Conservation (phyloP, 805 yeast species). For the Yarrowia osloensis region DNA sequence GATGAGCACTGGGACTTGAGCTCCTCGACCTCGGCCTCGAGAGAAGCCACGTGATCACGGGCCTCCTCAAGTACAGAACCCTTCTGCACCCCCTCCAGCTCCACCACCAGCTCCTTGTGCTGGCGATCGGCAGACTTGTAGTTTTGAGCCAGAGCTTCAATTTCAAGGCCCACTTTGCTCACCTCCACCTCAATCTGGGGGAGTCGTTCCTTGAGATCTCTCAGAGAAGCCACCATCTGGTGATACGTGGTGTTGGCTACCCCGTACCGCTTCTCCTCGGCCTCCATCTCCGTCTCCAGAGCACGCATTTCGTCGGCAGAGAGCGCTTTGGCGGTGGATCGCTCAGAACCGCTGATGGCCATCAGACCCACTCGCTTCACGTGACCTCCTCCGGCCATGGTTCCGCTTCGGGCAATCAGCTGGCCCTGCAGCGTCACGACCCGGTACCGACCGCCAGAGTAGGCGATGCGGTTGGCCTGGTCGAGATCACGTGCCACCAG, state of each 20-base stretch:
- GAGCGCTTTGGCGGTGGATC: constrained; percentile 43
- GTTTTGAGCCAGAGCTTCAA: constrained; percentile 60
- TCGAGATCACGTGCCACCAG: constrained; percentile 76
- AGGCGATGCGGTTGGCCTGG: constrained; percentile 87
- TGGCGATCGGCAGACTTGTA: constrained; percentile 50
- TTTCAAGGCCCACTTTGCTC: constrained; percentile 62
- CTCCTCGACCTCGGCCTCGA: constrained; percentile 48
- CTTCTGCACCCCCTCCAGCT: constrained; percentile 36
- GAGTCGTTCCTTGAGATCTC: constrained; percentile 59
- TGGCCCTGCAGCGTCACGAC: constrained; percentile 94
- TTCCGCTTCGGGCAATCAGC: constrained; percentile 88
- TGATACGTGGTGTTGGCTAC: constrained; percentile 48
- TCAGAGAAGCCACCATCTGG: constrained; percentile 62
- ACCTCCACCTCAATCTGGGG: constrained; percentile 69
- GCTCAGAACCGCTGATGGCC: constrained; percentile 44
- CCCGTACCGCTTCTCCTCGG: constrained; percentile 57
- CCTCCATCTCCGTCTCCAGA: constrained; percentile 54
- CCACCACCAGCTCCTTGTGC: constrained; percentile 43
- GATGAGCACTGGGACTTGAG: constrained; percentile 59
- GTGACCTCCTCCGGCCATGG: constrained; percentile 94
- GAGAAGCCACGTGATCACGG: constrained; percentile 41
- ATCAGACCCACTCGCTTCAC: constrained; percentile 71
- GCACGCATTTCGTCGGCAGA: constrained; percentile 59
- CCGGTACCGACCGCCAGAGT: constrained; percentile 74
- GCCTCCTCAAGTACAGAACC: constrained; percentile 45